Percentiles rank a stretch among this genome's conserved stretches.
These are phyloP conservation scores for Sequoia sempervirens DNA, from an alignment of 75 land plant species.

Conservation along the genomic window DNA sequence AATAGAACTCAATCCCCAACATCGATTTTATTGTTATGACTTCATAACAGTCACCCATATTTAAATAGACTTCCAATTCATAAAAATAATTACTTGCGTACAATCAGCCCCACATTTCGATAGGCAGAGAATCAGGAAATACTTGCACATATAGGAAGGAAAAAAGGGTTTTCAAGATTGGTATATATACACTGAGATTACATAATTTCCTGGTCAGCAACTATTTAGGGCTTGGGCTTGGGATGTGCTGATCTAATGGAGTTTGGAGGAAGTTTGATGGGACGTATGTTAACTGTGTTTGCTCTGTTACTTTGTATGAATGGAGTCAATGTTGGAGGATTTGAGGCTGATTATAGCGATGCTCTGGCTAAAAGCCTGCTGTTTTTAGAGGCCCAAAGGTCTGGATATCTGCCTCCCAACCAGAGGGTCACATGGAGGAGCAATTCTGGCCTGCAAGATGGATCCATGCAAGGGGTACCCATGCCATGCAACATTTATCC, in stretches of 20 bases:
- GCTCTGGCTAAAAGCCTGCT: slow-evolving; percentile 11
- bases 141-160: not conserved
- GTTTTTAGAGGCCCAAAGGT: slow-evolving; percentile 11
- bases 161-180: too few relatives aligned
- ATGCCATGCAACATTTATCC: not conserved
- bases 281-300: not conserved
- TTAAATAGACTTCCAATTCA: too few relatives aligned
- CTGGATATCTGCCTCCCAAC: not conserved
- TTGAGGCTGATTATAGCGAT: slow-evolving; percentile 7
- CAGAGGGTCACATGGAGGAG: slow-evolving; percentile 11
- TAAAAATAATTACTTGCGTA: too few relatives aligned
- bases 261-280: not conserved
- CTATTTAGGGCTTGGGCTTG: not conserved
- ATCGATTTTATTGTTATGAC: not conserved
- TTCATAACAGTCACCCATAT: not conserved
- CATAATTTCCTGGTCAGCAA: not conserved
- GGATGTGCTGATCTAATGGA: not conserved
- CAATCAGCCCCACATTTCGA: not conserved
- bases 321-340: not conserved
- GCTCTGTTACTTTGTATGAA: not conserved
- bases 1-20: not conserved
- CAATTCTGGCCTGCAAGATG: slow-evolving; percentile 35
- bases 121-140: not conserved
- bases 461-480: slow-evolving; percentile 7
- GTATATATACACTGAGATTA: too few relatives aligned